phyloP scores from a whole-genome alignment of 2,329 filamentous ascomycete genomes.

The Colletotrichum sublineola region DNA sequence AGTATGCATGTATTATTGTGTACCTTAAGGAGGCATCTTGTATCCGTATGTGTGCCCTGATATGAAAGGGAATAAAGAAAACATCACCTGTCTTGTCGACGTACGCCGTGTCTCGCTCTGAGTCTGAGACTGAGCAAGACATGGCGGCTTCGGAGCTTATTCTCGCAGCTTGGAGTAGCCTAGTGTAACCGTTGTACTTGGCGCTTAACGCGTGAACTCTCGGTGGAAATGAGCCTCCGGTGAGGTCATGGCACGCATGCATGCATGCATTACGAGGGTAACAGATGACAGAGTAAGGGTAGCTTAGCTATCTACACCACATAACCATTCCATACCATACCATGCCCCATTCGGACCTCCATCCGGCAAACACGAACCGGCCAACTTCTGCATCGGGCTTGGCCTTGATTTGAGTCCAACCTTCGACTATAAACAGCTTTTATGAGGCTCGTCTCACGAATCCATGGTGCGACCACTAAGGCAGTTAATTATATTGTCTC shows the following conservation, averaged over 20 bases:
- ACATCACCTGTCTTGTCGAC: background rate
- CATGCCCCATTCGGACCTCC: background rate
- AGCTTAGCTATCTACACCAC: background rate
- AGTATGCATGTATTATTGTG: background rate
- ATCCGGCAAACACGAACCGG: background rate
- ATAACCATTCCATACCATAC: background rate
- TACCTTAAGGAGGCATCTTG: too few species aligned
- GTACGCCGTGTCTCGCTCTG: background rate
- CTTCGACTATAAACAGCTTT: background rate
- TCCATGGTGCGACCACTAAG: slow-evolving; percentile 6
- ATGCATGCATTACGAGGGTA: background rate
- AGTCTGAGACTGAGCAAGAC: background rate
- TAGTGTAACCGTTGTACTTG: slow-evolving; percentile 14
- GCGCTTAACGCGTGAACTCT: slow-evolving; percentile 3
- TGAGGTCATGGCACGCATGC: background rate
- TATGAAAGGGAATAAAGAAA: background rate
- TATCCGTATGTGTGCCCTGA: too few species aligned
- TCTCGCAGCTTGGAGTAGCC: background rate
- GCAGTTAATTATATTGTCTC: background rate
- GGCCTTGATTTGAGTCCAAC: background rate
- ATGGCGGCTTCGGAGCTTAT: slow-evolving; percentile 16
- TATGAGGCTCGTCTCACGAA: slow-evolving; percentile 18
- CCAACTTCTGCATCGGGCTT: background rate
- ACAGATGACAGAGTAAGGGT: background rate
- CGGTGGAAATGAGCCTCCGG: background rate